Conservation (phyloP, 345 rosid species). For the Bretschneidera sinensis region DNA sequence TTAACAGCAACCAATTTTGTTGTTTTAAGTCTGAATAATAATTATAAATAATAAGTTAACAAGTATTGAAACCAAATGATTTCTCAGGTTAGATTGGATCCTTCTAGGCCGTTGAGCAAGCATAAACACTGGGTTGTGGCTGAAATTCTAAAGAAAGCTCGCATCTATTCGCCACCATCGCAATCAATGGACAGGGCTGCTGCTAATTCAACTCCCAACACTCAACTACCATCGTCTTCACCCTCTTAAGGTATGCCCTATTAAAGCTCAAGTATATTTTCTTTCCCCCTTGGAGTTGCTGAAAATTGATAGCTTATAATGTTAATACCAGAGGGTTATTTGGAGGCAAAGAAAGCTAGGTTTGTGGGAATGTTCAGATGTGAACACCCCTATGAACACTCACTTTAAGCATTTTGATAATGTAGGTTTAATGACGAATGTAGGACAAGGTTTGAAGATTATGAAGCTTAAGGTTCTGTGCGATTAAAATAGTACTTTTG, state of each 20-base stretch:
- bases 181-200: conserved; percentile 11
- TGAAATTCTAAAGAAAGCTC: conserved; percentile 83
- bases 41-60: too few relatives aligned
- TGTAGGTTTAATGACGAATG: too few relatives aligned
- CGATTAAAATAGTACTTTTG: not conserved
- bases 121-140: conserved; percentile 86
- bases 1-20: too few relatives aligned
- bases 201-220: conserved; percentile 13
- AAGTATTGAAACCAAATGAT: not conserved
- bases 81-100: conserved; percentile 72
- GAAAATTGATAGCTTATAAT: not conserved
- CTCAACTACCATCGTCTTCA: conserved; percentile 21
- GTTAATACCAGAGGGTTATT: not conserved
- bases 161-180: conserved; percentile 54
- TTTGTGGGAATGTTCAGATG: too few relatives aligned
- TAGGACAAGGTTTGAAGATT: too few relatives aligned
- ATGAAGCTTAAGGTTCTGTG: not conserved
- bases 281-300: not conserved
- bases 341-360: too few relatives aligned
- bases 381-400: too few relatives aligned
- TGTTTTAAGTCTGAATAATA: too few relatives aligned
- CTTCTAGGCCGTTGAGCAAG: conserved; percentile 95
- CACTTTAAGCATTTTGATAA: too few relatives aligned
- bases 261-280: too few relatives aligned
- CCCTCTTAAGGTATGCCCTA: conserved; percentile 24